Conservation (phyloP, 2,329 filamentous ascomycete species). For the Alternaria panax region DNA sequence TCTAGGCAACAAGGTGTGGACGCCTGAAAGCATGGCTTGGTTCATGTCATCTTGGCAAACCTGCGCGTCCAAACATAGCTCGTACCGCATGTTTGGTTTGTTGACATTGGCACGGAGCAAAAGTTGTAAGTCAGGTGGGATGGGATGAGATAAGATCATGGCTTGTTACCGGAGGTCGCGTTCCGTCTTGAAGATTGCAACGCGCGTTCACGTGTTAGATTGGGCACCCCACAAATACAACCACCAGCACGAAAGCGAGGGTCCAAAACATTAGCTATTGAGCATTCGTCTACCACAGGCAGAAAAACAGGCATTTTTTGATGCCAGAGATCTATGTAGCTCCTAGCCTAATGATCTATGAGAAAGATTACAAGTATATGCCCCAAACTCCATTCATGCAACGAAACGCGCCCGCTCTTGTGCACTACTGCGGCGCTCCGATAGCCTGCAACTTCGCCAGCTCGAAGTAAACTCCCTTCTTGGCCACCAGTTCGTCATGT, state of each 20-base stretch:
- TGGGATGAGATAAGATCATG: background rate
- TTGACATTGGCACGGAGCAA: background rate
- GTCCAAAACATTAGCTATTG: background rate
- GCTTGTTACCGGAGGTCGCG: background rate
- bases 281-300: background rate
- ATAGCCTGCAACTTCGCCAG: slow-evolving; percentile 47
- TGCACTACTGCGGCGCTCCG: slow-evolving; percentile 40
- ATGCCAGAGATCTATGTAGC: background rate
- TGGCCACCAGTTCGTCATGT: slow-evolving; percentile 66
- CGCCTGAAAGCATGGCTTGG: slow-evolving; percentile 4
- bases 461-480: slow-evolving; percentile 52
- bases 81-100: background rate
- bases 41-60: slow-evolving; percentile 1
- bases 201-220: slow-evolving; percentile 4
- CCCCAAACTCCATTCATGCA: background rate
- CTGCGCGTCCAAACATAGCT: background rate
- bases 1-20: background rate
- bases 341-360: slow-evolving; percentile 3
- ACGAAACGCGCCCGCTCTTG: background rate
- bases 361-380: slow-evolving; percentile 11
- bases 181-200: background rate
- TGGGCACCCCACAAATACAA: background rate
- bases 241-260: background rate
- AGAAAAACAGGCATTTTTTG: background rate
- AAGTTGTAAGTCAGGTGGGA: background rate